phyloP scores from a whole-genome alignment of 129 eudicot genomes.

The Dittrichia graveolens region DNA sequence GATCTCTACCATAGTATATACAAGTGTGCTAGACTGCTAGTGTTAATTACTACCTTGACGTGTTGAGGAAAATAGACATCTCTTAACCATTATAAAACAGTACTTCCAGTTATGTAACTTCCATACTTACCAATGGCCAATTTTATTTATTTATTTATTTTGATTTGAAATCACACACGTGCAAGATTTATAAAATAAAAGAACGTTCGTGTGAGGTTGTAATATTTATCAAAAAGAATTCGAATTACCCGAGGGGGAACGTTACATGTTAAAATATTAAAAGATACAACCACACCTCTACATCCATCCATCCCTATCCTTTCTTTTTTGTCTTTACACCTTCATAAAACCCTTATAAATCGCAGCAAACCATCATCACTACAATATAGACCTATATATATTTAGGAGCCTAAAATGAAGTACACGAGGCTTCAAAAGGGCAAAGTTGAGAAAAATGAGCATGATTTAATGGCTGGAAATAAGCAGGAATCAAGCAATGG shows the following conservation, averaged over 20 bases:
- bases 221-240: background rate
- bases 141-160: too few species aligned
- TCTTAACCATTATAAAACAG: too few species aligned
- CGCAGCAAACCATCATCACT: background rate
- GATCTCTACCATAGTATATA: too few species aligned
- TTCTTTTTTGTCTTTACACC: background rate
- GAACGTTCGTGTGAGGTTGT: too few species aligned
- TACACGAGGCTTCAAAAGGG: conserved; percentile 20
- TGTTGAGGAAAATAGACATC: too few species aligned
- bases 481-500: conserved; percentile 17
- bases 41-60: too few species aligned
- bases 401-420: conserved; percentile 13
- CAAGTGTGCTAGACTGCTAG: too few species aligned
- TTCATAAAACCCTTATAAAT: conserved; percentile 22
- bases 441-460: conserved; percentile 12
- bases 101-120: too few species aligned
- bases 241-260: conserved; percentile 19
- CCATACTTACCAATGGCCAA: too few species aligned
- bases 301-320: conserved; percentile 22
- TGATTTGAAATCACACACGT: too few species aligned
- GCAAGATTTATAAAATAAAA: too few species aligned
- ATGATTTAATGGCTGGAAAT: background rate
- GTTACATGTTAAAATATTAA: conserved; percentile 11
- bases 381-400: background rate
- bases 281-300: conserved; percentile 14